Percentiles rank a stretch among this genome's conserved stretches.
Conservation (phyloP, 208 protist genomes). For the Acanthamoeba royreba region DNA sequence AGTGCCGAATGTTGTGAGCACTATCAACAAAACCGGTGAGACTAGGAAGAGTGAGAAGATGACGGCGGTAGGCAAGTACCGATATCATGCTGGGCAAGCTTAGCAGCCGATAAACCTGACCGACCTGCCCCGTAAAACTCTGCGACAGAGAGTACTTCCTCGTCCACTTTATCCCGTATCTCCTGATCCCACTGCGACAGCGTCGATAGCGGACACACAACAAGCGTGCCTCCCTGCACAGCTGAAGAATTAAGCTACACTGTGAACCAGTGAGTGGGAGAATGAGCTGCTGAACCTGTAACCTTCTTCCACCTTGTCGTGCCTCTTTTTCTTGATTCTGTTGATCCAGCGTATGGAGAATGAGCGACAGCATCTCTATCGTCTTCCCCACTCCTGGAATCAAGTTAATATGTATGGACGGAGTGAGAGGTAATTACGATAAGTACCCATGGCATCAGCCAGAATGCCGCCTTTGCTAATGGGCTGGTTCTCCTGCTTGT, state of each 20-base stretch:
- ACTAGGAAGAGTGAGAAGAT: background rate
- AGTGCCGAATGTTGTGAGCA: background rate
- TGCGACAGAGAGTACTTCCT: background rate
- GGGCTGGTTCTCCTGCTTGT: background rate
- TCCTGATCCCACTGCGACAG: conserved; percentile 51
- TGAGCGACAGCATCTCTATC: background rate
- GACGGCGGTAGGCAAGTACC: background rate
- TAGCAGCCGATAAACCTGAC: background rate
- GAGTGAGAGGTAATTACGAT: background rate
- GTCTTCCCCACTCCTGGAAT: conserved; percentile 69
- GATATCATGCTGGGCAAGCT: background rate
- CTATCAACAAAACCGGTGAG: background rate
- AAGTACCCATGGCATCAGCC: background rate
- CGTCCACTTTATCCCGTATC: background rate
- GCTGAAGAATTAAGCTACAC: no score
- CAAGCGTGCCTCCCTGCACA: conserved; percentile 25
- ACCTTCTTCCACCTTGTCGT: no score
- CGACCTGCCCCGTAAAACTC: background rate
- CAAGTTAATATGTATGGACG: background rate
- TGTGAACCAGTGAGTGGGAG: no score
- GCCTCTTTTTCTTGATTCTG: background rate
- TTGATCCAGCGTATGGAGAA: background rate
- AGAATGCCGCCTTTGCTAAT: conserved; percentile 9
- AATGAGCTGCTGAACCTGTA: no score
- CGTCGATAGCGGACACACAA: conserved; percentile 44